These are phyloP conservation scores for Saccharomyces hybrid DNA, from an alignment of 1,139 yeast species.

Conservation along the genomic window DNA sequence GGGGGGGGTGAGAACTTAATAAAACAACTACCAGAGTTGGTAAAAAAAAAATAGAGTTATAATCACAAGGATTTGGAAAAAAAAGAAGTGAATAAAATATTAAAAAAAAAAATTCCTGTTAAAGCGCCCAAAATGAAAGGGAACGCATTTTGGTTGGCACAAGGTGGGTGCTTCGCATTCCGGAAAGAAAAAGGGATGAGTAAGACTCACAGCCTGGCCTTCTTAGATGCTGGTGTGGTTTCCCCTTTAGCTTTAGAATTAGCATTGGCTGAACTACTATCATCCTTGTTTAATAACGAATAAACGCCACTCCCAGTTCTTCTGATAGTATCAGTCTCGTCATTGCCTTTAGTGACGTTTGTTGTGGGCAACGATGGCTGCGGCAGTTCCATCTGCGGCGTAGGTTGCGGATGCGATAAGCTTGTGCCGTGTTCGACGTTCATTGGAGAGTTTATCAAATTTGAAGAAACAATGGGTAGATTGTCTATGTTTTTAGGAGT, in stretches of 20 bases:
- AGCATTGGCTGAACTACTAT: conserved; percentile 6
- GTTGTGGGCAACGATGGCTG: not conserved
- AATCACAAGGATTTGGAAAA: not conserved
- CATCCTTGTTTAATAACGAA: conserved; percentile 14
- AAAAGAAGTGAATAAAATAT: not conserved
- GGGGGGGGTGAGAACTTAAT: not conserved
- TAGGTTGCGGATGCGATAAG: not conserved
- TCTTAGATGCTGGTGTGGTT: not conserved
- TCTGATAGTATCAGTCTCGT: not conserved
- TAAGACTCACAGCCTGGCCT: not conserved
- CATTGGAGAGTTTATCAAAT: conserved; percentile 5
- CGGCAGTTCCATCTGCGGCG: not conserved
- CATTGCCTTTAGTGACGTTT: not conserved
- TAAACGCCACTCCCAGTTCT: conserved; percentile 14
- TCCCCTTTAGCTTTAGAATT: conserved; percentile 7
- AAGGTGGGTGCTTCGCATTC: no score
- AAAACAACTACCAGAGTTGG: conserved; percentile 1
- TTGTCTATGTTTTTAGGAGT: not conserved
- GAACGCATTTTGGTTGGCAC: not conserved
- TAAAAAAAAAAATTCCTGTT: not conserved
- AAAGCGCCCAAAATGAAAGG: not conserved
- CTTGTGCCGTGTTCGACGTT: not conserved
- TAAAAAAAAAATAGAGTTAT: not conserved
- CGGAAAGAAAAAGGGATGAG: not conserved
- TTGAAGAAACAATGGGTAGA: not conserved